phyloP scores from a whole-genome alignment of 2,329 filamentous ascomycete genomes.

The Rachicladosporium sp. region DNA sequence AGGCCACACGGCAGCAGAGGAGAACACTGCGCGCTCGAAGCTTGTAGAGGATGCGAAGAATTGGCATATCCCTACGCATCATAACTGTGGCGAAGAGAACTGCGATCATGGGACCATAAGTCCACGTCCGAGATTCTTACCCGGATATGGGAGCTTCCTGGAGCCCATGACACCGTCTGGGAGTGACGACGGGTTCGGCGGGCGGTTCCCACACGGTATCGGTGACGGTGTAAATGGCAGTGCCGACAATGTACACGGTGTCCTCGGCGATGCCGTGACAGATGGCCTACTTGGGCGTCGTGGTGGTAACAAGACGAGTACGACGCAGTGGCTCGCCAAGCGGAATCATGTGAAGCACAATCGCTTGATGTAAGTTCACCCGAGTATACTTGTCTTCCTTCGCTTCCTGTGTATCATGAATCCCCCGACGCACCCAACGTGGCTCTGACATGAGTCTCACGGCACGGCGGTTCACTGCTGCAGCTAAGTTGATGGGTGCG shows the following conservation, averaged over 20 bases:
- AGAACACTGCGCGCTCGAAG: slow-evolving; percentile 25
- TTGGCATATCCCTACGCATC: slow-evolving; percentile 8
- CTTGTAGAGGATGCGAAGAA: slow-evolving; percentile 25
- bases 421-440: background rate
- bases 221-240: slow-evolving; percentile 15
- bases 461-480: background rate
- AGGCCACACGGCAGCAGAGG: slow-evolving; percentile 9
- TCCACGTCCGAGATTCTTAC: slow-evolving; percentile 46
- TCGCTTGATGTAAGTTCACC: slow-evolving; percentile 52
- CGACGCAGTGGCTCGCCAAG: slow-evolving; percentile 58
- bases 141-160: slow-evolving; percentile 35
- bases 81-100: slow-evolving; percentile 21
- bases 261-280: slow-evolving; percentile 31
- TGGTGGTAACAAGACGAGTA: slow-evolving; percentile 55
- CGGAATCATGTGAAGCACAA: slow-evolving; percentile 62
- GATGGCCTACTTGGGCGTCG: slow-evolving; percentile 30
- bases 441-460: background rate
- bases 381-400: background rate
- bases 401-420: slow-evolving; percentile 3
- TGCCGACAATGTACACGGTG: slow-evolving; percentile 25
- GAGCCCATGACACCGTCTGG: slow-evolving; percentile 11
- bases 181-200: slow-evolving; percentile 27
- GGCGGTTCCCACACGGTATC: slow-evolving; percentile 23
- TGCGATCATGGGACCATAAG: slow-evolving; percentile 71
- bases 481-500: slow-evolving; percentile 7